Percentiles rank a stretch among this genome's conserved stretches.
These are phyloP conservation scores for Furcasterigmium furcatum DNA, from an alignment of 2,329 filamentous ascomycete genomes.

Conservation along the genomic window DNA sequence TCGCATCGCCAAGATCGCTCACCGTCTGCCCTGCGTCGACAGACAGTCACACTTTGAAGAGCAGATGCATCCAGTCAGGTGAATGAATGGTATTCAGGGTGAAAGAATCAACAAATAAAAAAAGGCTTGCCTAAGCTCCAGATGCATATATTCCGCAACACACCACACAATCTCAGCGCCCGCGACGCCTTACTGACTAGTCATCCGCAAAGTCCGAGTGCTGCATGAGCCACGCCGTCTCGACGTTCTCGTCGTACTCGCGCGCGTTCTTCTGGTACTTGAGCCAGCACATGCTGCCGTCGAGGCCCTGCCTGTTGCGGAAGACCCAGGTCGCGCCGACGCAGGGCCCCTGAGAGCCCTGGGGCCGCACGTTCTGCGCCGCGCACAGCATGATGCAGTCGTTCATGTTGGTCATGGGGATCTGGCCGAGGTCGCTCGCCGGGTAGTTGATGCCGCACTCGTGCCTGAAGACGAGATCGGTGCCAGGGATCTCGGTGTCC, in stretches of 20 bases:
- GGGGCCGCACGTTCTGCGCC: constrained; percentile 14
- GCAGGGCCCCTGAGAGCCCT: constrained; percentile 11
- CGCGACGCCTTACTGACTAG: too few species aligned
- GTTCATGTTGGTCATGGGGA: constrained; percentile 15
- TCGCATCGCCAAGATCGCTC: too few species aligned
- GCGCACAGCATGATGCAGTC: constrained; percentile 18
- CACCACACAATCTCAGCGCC: too few species aligned
- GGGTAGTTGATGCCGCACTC: constrained; percentile 14
- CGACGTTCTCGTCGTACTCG: neutral
- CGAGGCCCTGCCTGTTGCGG: constrained; percentile 13
- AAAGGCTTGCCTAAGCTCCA: too few species aligned
- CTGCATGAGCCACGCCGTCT: neutral
- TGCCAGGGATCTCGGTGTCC: constrained; percentile 13
- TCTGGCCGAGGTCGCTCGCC: constrained; percentile 11
- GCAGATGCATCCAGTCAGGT: too few species aligned
- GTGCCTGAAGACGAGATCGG: constrained; percentile 12
- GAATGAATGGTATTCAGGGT: too few species aligned
- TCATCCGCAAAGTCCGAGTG: too few species aligned
- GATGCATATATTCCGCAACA: too few species aligned
- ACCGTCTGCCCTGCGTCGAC: too few species aligned
- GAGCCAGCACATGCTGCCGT: constrained; percentile 15
- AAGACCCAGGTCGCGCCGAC: constrained; percentile 16
- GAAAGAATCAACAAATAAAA: too few species aligned
- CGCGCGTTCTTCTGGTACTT: constrained; percentile 10
- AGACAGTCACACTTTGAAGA: too few species aligned